Evolutionary conservation across 2,329 filamentous ascomycete species (phyloP).

Genomic region (Cercospora beticola): DNA sequence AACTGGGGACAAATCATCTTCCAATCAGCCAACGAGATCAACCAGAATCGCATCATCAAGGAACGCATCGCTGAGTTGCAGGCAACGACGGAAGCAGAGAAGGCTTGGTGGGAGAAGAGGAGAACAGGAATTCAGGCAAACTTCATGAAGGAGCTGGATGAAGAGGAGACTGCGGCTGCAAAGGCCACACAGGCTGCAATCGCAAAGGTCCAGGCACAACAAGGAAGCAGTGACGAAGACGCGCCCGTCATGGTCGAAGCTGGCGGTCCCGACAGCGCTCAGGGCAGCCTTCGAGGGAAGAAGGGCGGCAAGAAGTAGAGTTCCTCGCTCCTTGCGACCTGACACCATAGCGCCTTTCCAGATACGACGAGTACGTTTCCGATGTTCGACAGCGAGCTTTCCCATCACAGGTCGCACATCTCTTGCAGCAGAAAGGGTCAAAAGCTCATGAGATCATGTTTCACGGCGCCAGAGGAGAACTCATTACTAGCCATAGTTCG

Average conservation of each 20-base stretch:
- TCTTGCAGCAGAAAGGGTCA: no score
- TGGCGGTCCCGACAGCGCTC: constrained; percentile 47
- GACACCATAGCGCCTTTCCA: neutral
- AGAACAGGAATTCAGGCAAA: constrained; percentile 69
- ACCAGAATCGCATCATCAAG: constrained; percentile 76
- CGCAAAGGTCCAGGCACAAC: constrained; percentile 30
- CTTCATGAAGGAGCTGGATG: constrained; percentile 83
- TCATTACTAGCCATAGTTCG: no score
- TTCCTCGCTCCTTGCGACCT: neutral
- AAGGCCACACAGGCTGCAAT: neutral
- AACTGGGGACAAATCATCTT: constrained; percentile 95
- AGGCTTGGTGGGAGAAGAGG: constrained; percentile 90
- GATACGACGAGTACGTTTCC: neutral
- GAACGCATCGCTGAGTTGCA: constrained; percentile 74
- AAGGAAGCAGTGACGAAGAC: constrained; percentile 63
- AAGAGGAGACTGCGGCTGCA: constrained; percentile 31
- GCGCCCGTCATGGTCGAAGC: constrained; percentile 70
- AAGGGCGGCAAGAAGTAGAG: constrained; percentile 62
- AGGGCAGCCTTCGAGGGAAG: constrained; percentile 47
- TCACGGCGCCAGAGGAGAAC: no score
- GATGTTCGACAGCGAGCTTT: neutral
- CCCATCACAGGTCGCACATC: neutral
- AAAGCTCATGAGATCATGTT: no score
- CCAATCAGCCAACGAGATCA: constrained; percentile 95
- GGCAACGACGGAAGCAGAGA: constrained; percentile 68